Percentiles rank a stretch among this genome's conserved stretches.
Evolutionary conservation across 2,329 filamentous ascomycete genomes (phyloP).

Genomic region (Dactylellina parvicollis): DNA sequence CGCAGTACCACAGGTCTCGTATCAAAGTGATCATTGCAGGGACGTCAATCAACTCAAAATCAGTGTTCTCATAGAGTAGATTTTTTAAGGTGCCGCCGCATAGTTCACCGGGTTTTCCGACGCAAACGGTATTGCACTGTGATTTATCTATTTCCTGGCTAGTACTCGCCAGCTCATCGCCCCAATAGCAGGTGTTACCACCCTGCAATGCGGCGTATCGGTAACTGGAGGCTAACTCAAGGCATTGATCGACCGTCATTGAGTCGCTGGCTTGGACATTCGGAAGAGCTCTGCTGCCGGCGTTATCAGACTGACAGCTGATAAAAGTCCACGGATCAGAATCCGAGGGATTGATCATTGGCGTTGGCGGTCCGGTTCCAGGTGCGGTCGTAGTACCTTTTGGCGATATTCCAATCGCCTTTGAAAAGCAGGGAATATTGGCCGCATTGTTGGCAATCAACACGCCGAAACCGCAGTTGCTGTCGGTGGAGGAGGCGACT

Average conservation of each 20-base stretch:
- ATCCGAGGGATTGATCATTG: constrained; percentile 7
- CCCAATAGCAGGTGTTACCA: constrained; percentile 33
- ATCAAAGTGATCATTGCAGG: constrained; percentile 24
- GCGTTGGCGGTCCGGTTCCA: background rate
- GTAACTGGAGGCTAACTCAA: constrained; percentile 12
- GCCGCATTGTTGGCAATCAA: constrained; percentile 22
- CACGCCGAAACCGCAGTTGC: constrained; percentile 21
- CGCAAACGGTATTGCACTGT: constrained; percentile 16
- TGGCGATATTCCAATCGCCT: constrained; percentile 16
- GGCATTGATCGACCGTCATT: constrained; percentile 29
- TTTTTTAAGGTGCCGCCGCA: constrained; percentile 10
- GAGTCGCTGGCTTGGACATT: background rate
- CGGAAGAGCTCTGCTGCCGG: background rate
- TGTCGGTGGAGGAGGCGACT: background rate
- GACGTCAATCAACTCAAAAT: background rate
- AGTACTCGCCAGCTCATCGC: constrained; percentile 7
- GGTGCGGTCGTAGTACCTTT: background rate
- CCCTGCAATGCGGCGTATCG: constrained; percentile 19
- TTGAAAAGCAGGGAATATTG: constrained; percentile 14
- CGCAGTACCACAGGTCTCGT: constrained; percentile 5
- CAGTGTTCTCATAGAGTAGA: constrained; percentile 16
- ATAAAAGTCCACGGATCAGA: constrained; percentile 13
- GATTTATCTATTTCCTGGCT: background rate
- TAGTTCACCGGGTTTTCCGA: constrained; percentile 14
- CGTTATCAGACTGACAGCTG: constrained; percentile 4